phyloP scores from a whole-genome alignment of 2,329 filamentous ascomycete species.

The Apiospora arundinis region DNA sequence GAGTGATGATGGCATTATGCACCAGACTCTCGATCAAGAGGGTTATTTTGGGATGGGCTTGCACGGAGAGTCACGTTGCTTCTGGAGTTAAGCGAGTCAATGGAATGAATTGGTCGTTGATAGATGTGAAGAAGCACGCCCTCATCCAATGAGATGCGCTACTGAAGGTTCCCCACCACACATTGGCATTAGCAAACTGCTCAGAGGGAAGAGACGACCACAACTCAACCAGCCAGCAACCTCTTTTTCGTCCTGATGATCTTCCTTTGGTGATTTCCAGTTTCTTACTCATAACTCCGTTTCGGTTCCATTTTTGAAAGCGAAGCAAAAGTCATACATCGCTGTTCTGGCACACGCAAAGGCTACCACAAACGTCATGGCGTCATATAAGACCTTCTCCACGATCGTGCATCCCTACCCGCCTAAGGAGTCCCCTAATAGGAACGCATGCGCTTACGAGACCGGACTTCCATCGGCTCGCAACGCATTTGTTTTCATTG shows the following conservation, averaged over 20 bases:
- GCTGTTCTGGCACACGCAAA: not conserved
- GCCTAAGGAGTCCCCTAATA: conserved; percentile 41
- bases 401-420: conserved; percentile 55
- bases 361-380: not conserved
- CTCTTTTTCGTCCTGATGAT: not conserved
- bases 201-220: conserved; percentile 1
- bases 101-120: not conserved
- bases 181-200: conserved; percentile 10
- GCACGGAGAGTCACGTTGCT: not conserved
- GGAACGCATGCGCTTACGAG: conserved; percentile 55
- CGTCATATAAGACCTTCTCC: conserved; percentile 42
- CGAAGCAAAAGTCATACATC: not conserved
- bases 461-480: conserved; percentile 46
- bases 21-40: too few species aligned
- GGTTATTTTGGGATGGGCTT: not conserved
- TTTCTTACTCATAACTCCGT: not conserved
- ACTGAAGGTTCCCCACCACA: conserved; percentile 10
- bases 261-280: not conserved
- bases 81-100: not conserved
- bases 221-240: not conserved
- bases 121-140: not conserved
- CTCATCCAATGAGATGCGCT: not conserved
- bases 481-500: conserved; percentile 73
- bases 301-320: not conserved
- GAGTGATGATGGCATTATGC: conserved; percentile 12